phyloP scores from a whole-genome alignment of 1,139 yeast genomes.

The Yamadazyma blattariae region DNA sequence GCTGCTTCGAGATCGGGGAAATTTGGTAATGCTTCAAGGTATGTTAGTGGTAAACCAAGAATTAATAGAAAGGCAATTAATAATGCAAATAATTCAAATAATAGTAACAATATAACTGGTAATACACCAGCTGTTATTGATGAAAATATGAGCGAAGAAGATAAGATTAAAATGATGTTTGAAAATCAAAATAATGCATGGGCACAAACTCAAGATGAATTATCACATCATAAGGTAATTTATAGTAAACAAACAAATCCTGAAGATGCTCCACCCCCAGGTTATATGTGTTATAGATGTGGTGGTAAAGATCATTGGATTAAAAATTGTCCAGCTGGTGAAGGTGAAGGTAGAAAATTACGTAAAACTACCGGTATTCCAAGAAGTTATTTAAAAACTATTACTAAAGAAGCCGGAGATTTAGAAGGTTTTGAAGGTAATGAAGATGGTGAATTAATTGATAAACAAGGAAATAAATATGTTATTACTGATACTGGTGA shows the following conservation, averaged over 20 bases:
- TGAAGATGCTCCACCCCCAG: conserved; percentile 88
- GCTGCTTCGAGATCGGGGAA: conserved; percentile 55
- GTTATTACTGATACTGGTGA: conserved; percentile 95
- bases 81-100: conserved; percentile 16
- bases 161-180: conserved; percentile 85
- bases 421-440: conserved; percentile 51
- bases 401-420: conserved; percentile 47
- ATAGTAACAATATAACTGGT: conserved; percentile 14
- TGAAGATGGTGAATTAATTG: conserved; percentile 49
- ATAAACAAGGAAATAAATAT: conserved; percentile 65
- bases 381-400: conserved; percentile 81
- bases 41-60: conserved; percentile 82
- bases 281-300: conserved; percentile 93
- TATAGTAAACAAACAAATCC: conserved; percentile 44
- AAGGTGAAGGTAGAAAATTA: conserved; percentile 88
- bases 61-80: conserved; percentile 41
- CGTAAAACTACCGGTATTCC: conserved; percentile 98
- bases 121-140: conserved; percentile 18
- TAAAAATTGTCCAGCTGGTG: conserved; percentile 90
- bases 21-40: conserved; percentile 68
- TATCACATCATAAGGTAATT: conserved; percentile 73
- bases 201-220: conserved; percentile 90
- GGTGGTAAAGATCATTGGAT: conserved; percentile 98
- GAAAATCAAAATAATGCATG: conserved; percentile 90
- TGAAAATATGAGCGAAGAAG: conserved; percentile 70